Base-by-base conservation (phyloP, 768 basidiomycete species). In the Termitomyces sp. region DNA sequence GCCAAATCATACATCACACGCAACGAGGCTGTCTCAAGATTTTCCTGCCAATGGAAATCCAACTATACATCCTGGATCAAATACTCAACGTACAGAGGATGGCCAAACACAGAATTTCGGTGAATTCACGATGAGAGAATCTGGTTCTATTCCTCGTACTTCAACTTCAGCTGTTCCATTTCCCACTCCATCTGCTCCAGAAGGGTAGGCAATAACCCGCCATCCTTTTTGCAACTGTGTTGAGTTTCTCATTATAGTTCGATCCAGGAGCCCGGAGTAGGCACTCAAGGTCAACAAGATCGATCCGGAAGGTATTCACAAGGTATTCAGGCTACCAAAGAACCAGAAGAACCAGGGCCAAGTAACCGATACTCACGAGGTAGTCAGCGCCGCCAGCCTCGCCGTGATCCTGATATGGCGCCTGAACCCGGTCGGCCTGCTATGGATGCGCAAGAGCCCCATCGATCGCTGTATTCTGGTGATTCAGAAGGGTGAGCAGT, bases 401-500 rank as follows among this genome's bases (percentile, higher is more conserved):
- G 12, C n/a, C 37, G 40, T 29, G 50, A 19, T 7, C 37, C 17
- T 29, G 16, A 17, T 17, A 45, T 16, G 2, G 35, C 11, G 10
- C 49, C n/a, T 3, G 49, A 27, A 50, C 35, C 49, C 17, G n/a
- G 49, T 27, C 23, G 7, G 17, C 10, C 35, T 50, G 35, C 37
- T n/a, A 32, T 10, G 21, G 17, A 54, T 5, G 29, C 14, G 21
- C 41, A 23, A 32, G 29, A n/a, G 16, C 38, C 38, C 5, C 11
- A 32, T 53, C 40, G 31, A 31, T 54, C 42, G 16, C 51, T 43
- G 14, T 37, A 61, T 37, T 53, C 53, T 51, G 57, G 54, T 31
- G 53, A 52, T 17, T 41, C 49, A 14, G 57, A 52, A 52, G 53
- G 49, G 61, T 57, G 35, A 34, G 56, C 9, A 25, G 25, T 5